These are phyloP conservation scores for Cercophora samala DNA, from an alignment of 495 filamentous ascomycete species.

Conservation along the genomic window DNA sequence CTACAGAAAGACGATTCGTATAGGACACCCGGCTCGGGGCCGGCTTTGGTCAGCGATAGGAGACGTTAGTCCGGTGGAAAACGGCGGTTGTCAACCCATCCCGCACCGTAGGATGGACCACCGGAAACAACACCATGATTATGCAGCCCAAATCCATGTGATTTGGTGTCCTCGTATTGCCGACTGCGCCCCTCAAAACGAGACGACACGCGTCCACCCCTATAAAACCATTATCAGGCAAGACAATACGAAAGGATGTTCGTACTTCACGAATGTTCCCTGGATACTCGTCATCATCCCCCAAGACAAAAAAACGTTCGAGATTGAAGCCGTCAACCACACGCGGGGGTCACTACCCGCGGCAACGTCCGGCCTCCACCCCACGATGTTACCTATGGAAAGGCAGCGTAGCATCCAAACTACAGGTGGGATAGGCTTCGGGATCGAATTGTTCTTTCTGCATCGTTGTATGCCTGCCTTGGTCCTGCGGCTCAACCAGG, in stretches of 20 bases:
- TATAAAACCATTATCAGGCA: background rate
- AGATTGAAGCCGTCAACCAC: background rate
- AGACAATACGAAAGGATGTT: background rate
- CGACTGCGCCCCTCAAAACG: constrained; percentile 1
- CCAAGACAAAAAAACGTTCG: background rate
- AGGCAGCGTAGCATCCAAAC: background rate
- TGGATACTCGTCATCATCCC: background rate
- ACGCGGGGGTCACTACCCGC: background rate
- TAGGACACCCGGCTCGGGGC: background rate
- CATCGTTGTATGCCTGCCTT: background rate
- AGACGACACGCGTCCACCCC: constrained; percentile 4
- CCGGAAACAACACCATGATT: background rate
- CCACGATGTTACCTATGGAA: background rate
- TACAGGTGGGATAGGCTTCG: background rate
- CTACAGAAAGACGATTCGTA: background rate
- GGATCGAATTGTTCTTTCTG: background rate
- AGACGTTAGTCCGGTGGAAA: background rate
- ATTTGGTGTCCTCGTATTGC: constrained; percentile 9
- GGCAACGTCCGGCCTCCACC: background rate
- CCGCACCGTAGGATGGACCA: background rate
- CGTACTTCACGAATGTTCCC: background rate
- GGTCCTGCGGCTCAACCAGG: background rate
- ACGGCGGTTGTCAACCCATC: background rate
- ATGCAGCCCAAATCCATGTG: background rate
- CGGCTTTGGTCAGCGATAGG: background rate